A percentile compares a stretch with the other conserved stretches of the same genome.
These are phyloP conservation scores for Fusarium pseudoanthophilum DNA, from an alignment of 2,329 filamentous ascomycete genomes.

Conservation along the genomic window DNA sequence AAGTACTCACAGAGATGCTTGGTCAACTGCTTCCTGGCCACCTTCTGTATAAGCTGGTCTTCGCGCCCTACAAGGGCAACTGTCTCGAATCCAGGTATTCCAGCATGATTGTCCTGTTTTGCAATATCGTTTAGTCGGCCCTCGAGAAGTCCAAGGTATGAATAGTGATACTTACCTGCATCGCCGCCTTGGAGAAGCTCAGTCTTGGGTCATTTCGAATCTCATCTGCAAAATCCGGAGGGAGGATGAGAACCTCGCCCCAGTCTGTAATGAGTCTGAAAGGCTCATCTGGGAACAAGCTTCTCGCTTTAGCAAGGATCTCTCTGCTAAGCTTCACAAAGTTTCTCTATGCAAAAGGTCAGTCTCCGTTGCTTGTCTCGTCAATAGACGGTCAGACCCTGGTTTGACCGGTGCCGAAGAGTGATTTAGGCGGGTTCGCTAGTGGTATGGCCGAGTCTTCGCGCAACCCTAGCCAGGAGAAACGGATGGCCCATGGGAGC, in stretches of 20 bases:
- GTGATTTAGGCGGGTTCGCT: neutral
- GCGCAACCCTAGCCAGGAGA: neutral
- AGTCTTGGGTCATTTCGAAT: neutral
- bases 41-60: neutral
- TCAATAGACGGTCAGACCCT: neutral
- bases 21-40: neutral
- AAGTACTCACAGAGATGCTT: neutral
- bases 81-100: neutral
- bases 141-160: neutral
- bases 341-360: neutral
- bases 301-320: neutral
- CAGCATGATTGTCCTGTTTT: neutral
- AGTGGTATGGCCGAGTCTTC: neutral
- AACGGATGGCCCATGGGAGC: neutral
- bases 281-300: neutral
- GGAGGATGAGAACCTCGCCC: constrained; percentile 3
- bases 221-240: neutral
- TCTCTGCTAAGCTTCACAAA: neutral
- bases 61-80: neutral
- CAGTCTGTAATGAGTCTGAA: neutral
- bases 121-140: rapidly evolving
- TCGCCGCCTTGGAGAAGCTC: constrained; percentile 2
- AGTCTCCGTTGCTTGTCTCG: neutral
- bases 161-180: neutral
- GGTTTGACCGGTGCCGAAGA: neutral